Evolutionary conservation across 495 filamentous ascomycete species (phyloP).

Genomic region (Cenococcum geophilum): DNA sequence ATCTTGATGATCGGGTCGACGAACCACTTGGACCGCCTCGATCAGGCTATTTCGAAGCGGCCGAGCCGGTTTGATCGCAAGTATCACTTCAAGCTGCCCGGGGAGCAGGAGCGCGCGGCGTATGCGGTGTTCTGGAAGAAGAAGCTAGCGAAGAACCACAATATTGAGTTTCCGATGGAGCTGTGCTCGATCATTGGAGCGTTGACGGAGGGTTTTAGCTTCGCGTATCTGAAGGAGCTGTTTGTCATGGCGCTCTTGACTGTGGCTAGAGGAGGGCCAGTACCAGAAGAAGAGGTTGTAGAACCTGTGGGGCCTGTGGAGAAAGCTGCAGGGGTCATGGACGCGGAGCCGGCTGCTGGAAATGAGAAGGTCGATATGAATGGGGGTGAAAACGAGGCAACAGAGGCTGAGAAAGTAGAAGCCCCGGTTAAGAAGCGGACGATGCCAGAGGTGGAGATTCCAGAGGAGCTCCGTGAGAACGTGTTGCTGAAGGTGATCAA

Average conservation of each 20-base stretch:
- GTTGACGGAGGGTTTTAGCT: slow-evolving; percentile 29
- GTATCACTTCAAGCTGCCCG: slow-evolving; percentile 36
- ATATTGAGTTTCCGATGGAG: slow-evolving; percentile 27
- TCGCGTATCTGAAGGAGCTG: slow-evolving; percentile 32
- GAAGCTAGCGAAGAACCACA: slow-evolving; percentile 29
- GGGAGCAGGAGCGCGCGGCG: slow-evolving; percentile 26
- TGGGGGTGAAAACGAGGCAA: neutral
- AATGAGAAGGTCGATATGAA: neutral
- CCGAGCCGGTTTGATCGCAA: slow-evolving; percentile 40
- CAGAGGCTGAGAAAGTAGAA: slow-evolving; percentile 8
- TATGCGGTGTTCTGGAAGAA: slow-evolving; percentile 38
- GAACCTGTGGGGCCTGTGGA: neutral
- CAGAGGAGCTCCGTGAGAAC: slow-evolving; percentile 30
- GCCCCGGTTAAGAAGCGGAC: neutral
- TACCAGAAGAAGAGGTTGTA: slow-evolving; percentile 1
- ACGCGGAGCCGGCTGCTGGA: too few relatives aligned
- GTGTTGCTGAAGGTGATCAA: slow-evolving; percentile 27
- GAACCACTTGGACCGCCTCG: slow-evolving; percentile 37
- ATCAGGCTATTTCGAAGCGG: slow-evolving; percentile 36
- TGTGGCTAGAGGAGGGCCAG: slow-evolving; percentile 15
- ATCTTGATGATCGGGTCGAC: slow-evolving; percentile 39
- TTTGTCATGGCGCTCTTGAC: slow-evolving; percentile 29
- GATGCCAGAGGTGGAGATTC: slow-evolving; percentile 26
- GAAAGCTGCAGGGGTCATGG: too few relatives aligned
- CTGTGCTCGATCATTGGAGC: slow-evolving; percentile 18